Conservation (phyloP, 2,329 filamentous ascomycete species). For the Helminthosporium solani region DNA sequence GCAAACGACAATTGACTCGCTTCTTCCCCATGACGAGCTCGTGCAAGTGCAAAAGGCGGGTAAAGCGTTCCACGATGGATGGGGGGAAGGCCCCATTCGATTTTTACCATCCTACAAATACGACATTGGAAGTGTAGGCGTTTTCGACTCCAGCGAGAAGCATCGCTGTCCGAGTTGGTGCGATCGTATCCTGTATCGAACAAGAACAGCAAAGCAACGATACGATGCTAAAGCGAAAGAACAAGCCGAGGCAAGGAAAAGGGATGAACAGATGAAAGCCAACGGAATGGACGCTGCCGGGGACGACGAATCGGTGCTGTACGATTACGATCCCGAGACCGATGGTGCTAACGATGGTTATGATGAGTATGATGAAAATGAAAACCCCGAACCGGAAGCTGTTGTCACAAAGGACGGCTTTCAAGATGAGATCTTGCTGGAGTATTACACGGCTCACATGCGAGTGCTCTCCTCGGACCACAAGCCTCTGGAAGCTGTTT, state of each 20-base stretch:
- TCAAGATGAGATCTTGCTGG: constrained; percentile 56
- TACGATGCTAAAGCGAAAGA: constrained; percentile 66
- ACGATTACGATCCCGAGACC: constrained; percentile 83
- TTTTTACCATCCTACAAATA: constrained; percentile 98
- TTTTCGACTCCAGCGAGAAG: constrained; percentile 96
- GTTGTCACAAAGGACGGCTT: constrained; percentile 61
- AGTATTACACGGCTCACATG: constrained; percentile 84
- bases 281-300: constrained; percentile 71
- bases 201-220: constrained; percentile 65
- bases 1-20: constrained; percentile 81
- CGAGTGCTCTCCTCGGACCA: constrained; percentile 90
- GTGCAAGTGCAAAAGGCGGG: constrained; percentile 68
- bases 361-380: constrained; percentile 31
- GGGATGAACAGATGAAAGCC: constrained; percentile 82
- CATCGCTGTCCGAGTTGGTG: constrained; percentile 93
- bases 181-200: constrained; percentile 86
- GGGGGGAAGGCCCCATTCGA: constrained; percentile 82
- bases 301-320: constrained; percentile 80
- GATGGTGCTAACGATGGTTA: constrained; percentile 58
- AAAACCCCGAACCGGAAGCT: constrained; percentile 48
- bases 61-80: constrained; percentile 88
- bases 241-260: constrained; percentile 65
- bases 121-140: constrained; percentile 85
- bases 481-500: constrained; percentile 84
- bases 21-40: constrained; percentile 89